These are phyloP conservation scores for Pleurotus eryngii DNA, from an alignment of 768 basidiomycete species.

Conservation along the genomic window DNA sequence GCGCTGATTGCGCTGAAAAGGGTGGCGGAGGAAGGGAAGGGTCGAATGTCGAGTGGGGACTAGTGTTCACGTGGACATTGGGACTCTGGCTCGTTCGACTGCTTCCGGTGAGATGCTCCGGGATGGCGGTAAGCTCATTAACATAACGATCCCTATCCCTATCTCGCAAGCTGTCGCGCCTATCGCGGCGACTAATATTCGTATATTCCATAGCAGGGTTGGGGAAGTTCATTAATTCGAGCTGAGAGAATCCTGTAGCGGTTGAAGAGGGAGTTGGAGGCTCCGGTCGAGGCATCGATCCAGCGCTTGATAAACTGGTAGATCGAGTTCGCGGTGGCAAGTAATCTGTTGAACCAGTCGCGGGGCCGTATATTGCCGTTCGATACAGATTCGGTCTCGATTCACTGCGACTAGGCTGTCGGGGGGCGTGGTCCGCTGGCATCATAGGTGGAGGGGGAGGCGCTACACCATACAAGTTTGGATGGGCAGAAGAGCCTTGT, in stretches of 20 bases:
- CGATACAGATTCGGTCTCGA: background rate
- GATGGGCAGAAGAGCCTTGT: background rate
- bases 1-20: background rate
- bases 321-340: background rate
- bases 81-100: slow-evolving; percentile 4
- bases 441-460: background rate
- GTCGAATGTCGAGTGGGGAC: slow-evolving; percentile 1
- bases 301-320: slow-evolving; percentile 2
- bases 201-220: slow-evolving; percentile 6
- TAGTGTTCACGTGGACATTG: background rate
- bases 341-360: background rate
- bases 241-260: slow-evolving; percentile 8
- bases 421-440: background rate
- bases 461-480: background rate
- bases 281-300: background rate
- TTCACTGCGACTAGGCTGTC: background rate
- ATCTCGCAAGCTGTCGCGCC: slow-evolving; percentile 2
- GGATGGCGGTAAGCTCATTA: slow-evolving; percentile 2
- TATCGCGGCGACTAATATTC: background rate
- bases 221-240: slow-evolving; percentile 11
- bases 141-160: slow-evolving; percentile 6
- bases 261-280: slow-evolving; percentile 5
- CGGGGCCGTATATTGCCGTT: background rate
- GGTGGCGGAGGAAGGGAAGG: slow-evolving; percentile 4
- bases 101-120: slow-evolving; percentile 4